Conservation (phyloP, 176 grass and related monocot species). For the Metroxylon sagu region DNA sequence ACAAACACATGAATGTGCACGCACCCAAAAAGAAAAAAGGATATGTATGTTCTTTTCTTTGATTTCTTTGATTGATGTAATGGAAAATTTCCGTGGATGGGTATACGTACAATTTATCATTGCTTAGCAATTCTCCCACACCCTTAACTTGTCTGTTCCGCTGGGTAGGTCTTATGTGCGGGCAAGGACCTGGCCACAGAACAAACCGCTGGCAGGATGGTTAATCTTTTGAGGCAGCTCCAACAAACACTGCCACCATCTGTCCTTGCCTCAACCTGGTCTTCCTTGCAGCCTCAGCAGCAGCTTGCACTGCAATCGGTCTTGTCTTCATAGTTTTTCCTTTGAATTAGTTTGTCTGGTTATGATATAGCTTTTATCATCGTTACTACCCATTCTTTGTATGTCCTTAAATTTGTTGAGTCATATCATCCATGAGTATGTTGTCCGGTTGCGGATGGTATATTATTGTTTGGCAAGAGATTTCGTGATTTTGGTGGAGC, state of each 20-base stretch:
- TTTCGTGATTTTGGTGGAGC: slow-evolving; percentile 40
- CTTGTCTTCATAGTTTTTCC: slow-evolving; percentile 42
- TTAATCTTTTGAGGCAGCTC: slow-evolving; percentile 61
- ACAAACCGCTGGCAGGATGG: slow-evolving; percentile 54
- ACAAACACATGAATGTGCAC: too few species aligned
- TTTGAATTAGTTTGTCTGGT: too few species aligned
- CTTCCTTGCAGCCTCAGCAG: slow-evolving; percentile 80
- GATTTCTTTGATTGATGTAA: too few species aligned
- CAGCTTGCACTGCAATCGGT: slow-evolving; percentile 74
- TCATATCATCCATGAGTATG: slow-evolving; percentile 45
- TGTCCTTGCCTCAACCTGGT: slow-evolving; percentile 67
- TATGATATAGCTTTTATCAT: slow-evolving; percentile 16
- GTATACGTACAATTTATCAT: too few species aligned
- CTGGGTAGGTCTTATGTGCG: slow-evolving; percentile 48
- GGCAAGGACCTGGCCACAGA: slow-evolving; percentile 73
- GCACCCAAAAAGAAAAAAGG: too few species aligned
- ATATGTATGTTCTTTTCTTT: too few species aligned
- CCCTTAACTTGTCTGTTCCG: too few species aligned
- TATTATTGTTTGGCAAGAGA: slow-evolving; percentile 13
- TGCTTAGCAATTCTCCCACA: too few species aligned
- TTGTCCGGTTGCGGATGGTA: slow-evolving; percentile 20
- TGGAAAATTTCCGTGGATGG: too few species aligned
- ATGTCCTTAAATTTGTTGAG: slow-evolving; percentile 25
- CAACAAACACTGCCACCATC: slow-evolving; percentile 80
- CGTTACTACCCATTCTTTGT: slow-evolving; percentile 51